Evolutionary conservation across 2,329 filamentous ascomycete genomes (phyloP), one percentile per base, ranked within the genome.

Genomic region (Hymenoscyphus albidus): DNA sequence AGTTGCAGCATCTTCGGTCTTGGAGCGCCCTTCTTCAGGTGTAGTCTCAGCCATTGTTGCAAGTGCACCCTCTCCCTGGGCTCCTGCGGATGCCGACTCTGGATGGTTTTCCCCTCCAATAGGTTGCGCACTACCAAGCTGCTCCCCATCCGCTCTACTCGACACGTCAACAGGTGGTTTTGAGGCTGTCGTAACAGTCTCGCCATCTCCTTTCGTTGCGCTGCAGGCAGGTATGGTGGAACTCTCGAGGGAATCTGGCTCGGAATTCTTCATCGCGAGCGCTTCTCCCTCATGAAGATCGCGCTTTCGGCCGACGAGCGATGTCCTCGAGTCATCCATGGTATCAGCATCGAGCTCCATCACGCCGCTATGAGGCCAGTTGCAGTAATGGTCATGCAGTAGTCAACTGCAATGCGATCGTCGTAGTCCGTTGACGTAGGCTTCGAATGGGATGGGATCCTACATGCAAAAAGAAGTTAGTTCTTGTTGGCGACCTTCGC

Each of bases 241-340:
- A 7, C 10, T 22, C 18, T 27, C 44, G 9, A n/a, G 44, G 14
- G 44, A 51, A 10, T 2, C 44, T 6, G 10, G 44, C 7, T 51
- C 44, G 2, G 44, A 51, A 10, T 12, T 64, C 62, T 54, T 38
- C 38, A 32, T 60, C 64, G 22, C 57, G 48, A 31, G 58, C 18
- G 6, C 6, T 22, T 51, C 44, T 51, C 54, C 35, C 14, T 69
- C 67, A 51, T 62, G 59, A 2, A 69, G 62, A 54, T 64, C 63
- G 18, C 78, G 78, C 71, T 77, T 77, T 44, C 72, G 68, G 16
- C 79, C 79, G 31, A 82, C 74, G 2, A 76, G 74, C 57, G 78
- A 78, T 44, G 79, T 82, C 58, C 81, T 76, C 18, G 81, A 83
- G 68, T 83, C 77, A 62, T 32, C 31, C 51, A 18, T 31, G 51